Base-by-base conservation (phyloP, 108 stramenopile species). In the Mayamaea pseudoterrestris region DNA sequence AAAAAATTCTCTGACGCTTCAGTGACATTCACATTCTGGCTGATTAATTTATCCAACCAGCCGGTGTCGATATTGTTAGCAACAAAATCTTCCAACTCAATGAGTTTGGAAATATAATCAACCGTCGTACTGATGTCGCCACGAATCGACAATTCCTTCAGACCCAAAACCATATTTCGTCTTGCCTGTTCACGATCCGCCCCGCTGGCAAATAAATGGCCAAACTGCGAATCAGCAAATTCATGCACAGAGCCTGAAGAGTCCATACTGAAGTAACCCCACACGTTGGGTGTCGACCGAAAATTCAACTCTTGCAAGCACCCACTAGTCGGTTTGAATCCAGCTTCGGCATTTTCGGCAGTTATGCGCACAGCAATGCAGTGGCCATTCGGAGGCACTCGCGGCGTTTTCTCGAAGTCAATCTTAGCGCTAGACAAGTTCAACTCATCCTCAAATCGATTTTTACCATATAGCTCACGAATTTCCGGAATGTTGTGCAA, bases 191-290 rank as follows among this genome's bases (percentile, higher is more conserved):
- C 98, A 11, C 98, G 67, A 58, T 89, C 84, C 13, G 50, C 54
- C 14, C 98, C 98, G 50, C 52, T 76, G 47, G 95, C 96, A 71
- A 99, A 99, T 56, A 99, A 74, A 65, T 99, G 98, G 16, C 98
- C 98, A 73, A 99, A 98, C 61, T 99, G 98, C 3, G 95, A 97
- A 58, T 99, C 98, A 22, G 98, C 97, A 66, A 96, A 99, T 69
- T 99, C 97, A 68, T 99, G 98, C 29, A 99, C 93, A 35, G 91
- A 78, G 3, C 98, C 98, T 13, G 84, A 90, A 59, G 79, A 80
- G 72, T 98, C 95, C 73, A 99, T 96, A 36, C 76, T 80, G 57
- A 99, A 99, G 76, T 99, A 99, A 20, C 98, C 98, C 98, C 98
- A 99, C 12, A 98, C 98, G 65, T 93, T 93, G 9, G 93, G 94